Evolutionary conservation across 768 basidiomycete genomes (phyloP).

Genomic region (Naganishia randhawae): DNA sequence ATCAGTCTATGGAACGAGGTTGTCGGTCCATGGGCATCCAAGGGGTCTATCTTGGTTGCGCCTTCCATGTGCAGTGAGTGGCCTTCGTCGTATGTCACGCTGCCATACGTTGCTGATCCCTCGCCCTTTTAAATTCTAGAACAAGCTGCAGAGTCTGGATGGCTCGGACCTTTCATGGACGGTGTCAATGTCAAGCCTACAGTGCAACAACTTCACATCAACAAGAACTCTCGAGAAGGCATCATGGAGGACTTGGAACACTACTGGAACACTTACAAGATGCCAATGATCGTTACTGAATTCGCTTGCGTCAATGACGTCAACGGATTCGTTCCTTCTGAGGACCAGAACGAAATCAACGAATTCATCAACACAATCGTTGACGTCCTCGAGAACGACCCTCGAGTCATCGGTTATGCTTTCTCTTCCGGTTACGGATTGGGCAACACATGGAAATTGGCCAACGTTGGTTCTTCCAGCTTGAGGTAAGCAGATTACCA

Average conservation of each 20-base stretch:
- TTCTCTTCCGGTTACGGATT: slow-evolving; percentile 48
- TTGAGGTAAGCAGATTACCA: slow-evolving; percentile 37
- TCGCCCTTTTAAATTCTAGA: slow-evolving; percentile 21
- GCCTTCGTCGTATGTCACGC: background rate
- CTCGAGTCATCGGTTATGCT: slow-evolving; percentile 46
- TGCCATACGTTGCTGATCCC: background rate
- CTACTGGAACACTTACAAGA: slow-evolving; percentile 45
- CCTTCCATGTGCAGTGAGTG: slow-evolving; percentile 49
- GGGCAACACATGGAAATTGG: slow-evolving; percentile 46
- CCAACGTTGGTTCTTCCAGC: slow-evolving; percentile 36
- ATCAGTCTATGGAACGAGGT: slow-evolving; percentile 44
- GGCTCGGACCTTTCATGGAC: slow-evolving; percentile 46
- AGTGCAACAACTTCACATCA: slow-evolving; percentile 48
- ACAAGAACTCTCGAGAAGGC: slow-evolving; percentile 48
- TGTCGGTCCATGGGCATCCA: slow-evolving; percentile 40
- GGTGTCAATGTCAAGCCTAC: slow-evolving; percentile 37
- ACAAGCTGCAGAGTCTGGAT: slow-evolving; percentile 49
- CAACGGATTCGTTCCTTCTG: slow-evolving; percentile 43
- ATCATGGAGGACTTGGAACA: slow-evolving; percentile 41
- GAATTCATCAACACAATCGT: slow-evolving; percentile 49
- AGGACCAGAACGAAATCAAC: slow-evolving; percentile 50
- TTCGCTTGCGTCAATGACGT: slow-evolving; percentile 50
- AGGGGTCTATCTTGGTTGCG: slow-evolving; percentile 43
- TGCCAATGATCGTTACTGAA: slow-evolving; percentile 48
- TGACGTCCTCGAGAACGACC: slow-evolving; percentile 45